Conservation (phyloP, 805 yeast genomes). For the Metschnikowia drakensbergensis region DNA sequence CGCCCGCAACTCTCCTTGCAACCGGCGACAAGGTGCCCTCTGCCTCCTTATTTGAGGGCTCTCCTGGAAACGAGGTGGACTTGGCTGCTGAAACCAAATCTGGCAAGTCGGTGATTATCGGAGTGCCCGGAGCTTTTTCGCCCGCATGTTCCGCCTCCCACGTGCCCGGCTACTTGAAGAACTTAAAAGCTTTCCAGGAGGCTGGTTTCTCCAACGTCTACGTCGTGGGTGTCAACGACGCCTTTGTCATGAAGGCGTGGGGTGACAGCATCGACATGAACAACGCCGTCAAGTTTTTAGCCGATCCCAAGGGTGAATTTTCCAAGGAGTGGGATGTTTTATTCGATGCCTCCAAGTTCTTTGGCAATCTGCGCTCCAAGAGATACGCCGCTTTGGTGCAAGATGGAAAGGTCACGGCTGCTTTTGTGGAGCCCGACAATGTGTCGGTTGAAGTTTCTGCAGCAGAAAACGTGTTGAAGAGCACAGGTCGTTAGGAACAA, state of each 20-base stretch:
- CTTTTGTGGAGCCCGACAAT: constrained; percentile 79
- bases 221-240: constrained; percentile 79
- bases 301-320: constrained; percentile 79
- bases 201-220: constrained; percentile 65
- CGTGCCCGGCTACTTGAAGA: constrained; percentile 67
- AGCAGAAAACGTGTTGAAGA: constrained; percentile 42
- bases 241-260: constrained; percentile 86
- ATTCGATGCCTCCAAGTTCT: constrained; percentile 72
- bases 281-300: constrained; percentile 51
- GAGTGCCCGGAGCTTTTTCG: constrained; percentile 65
- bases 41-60: constrained; percentile 50
- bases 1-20: constrained; percentile 30
- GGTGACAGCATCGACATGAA: constrained; percentile 37
- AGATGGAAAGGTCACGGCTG: constrained; percentile 63
- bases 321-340: constrained; percentile 58
- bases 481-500: not conserved
- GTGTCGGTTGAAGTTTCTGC: constrained; percentile 58
- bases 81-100: constrained; percentile 44
- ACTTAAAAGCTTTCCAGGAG: constrained; percentile 47
- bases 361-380: constrained; percentile 72
- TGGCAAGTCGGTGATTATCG: constrained; percentile 51
- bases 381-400: constrained; percentile 75
- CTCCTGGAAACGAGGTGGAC: constrained; percentile 62
- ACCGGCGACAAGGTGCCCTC: constrained; percentile 65
- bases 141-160: constrained; percentile 73